A percentile compares a stretch with the other conserved stretches of the same genome.
Conservation (phyloP, 768 basidiomycete species). For the Gelatoporia subvermispora region DNA sequence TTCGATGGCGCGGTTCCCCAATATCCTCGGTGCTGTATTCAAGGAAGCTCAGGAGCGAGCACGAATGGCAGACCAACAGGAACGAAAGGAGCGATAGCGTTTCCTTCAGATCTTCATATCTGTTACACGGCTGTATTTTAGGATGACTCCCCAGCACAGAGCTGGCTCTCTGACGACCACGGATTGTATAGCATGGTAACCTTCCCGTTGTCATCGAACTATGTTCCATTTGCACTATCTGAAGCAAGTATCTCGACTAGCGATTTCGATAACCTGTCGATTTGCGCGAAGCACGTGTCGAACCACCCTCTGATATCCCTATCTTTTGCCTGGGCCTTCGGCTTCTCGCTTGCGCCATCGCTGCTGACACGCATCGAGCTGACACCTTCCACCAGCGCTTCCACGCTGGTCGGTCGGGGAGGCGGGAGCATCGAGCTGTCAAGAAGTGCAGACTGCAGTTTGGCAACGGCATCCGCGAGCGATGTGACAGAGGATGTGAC, state of each 20-base stretch:
- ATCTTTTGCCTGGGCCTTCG: conserved; percentile 12
- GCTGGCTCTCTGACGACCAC: too few species aligned
- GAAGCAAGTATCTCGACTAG: conserved; percentile 7
- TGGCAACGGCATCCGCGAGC: conserved; percentile 33
- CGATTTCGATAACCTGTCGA: conserved; percentile 35
- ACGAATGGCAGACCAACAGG: conserved; percentile 2
- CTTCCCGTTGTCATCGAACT: too few species aligned
- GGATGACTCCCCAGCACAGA: too few species aligned
- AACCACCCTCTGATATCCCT: conserved; percentile 55
- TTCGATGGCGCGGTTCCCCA: conserved; percentile 52
- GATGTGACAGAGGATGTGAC: conserved; percentile 36
- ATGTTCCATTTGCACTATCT: conserved; percentile 8
- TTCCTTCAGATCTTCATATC: background rate
- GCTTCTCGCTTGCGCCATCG: background rate
- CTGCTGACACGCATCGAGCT: conserved; percentile 16
- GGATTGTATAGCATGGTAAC: too few species aligned
- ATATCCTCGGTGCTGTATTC: conserved; percentile 23
- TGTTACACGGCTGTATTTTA: too few species aligned
- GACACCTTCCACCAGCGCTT: conserved; percentile 23
- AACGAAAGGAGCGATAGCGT: conserved; percentile 1
- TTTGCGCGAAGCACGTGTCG: conserved; percentile 57
- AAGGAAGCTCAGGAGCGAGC: conserved; percentile 16
- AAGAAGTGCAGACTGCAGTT: conserved; percentile 28
- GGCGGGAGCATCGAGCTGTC: conserved; percentile 18
- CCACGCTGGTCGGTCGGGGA: background rate